phyloP scores from a whole-genome alignment of 2,329 filamentous ascomycete species.

The Cladosporium austrohemisphaericum region DNA sequence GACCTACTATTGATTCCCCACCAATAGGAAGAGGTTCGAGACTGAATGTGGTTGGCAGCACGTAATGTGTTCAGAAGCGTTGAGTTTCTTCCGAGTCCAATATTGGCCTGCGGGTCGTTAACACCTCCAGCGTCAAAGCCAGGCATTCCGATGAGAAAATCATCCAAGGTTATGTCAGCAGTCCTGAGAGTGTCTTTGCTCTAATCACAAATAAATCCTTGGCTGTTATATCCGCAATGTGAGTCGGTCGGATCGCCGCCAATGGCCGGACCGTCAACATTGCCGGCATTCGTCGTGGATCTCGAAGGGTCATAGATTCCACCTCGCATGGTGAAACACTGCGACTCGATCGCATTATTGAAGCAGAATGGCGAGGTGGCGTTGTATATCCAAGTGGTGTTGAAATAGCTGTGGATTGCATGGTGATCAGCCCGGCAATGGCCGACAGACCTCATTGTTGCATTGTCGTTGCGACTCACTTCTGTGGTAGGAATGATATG shows the following conservation, averaged over 20 bases:
- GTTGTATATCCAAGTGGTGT: slow-evolving; percentile 23
- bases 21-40: slow-evolving; percentile 27
- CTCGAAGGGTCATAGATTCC: slow-evolving; percentile 18
- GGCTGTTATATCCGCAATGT: no score
- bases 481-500: slow-evolving; percentile 13
- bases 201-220: no score
- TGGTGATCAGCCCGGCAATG: no score
- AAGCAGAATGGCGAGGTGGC: slow-evolving; percentile 16
- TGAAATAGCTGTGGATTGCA: slow-evolving; percentile 8
- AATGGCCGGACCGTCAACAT: slow-evolving; percentile 6
- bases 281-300: no score
- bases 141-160: slow-evolving; percentile 20
- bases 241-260: slow-evolving; percentile 20
- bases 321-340: slow-evolving; percentile 19
- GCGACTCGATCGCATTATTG: slow-evolving; percentile 1
- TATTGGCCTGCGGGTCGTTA: slow-evolving; percentile 13
- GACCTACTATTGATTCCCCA: slow-evolving; percentile 25
- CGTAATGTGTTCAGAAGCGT: slow-evolving; percentile 26
- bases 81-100: slow-evolving; percentile 30
- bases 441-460: background rate
- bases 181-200: slow-evolving; percentile 12
- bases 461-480: background rate
- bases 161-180: slow-evolving; percentile 6
- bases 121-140: slow-evolving; percentile 14
- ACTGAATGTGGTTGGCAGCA: slow-evolving; percentile 22